Evolutionary conservation across 495 filamentous ascomycete species (phyloP), one percentile per base, ranked within the genome.

Genomic region (Aspergillus sparsus): DNA sequence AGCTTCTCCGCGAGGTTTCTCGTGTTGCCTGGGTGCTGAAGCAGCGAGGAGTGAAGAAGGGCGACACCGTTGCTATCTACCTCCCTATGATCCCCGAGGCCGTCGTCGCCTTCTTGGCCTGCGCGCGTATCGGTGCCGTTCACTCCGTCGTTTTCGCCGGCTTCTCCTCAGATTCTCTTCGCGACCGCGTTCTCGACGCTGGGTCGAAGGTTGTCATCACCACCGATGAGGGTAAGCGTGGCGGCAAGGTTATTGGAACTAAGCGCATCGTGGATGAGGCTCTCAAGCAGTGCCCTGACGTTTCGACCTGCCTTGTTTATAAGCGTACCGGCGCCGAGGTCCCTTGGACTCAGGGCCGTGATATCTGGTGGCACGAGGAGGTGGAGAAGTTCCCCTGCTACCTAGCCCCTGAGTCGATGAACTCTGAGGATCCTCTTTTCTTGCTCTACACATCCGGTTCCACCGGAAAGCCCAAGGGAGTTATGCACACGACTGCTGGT

Each of bases 191-290:
- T 58, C 77, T 93, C 42, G 94, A 99, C 71, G 94, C 89, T 53
- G 74, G 89, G 50, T 93, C 88, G 68, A 93, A 87, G 75, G 89
- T 98, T 37, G 89, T 97, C 71, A 96, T 99, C 68, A 98, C 95
- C 37, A 88, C 91, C 16, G 94, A 98, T 71, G 95, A 98, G 82
- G 95, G 94, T 65, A 96, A 93, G 83, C 89, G 95, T 66, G 94
- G 95, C 70, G 94, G 94, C 59, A 99, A 98, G 82, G 76, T 96
- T 62, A 98, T 99, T 68, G 92, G 92, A 52, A 98, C 95, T 57
- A 98, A 99, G 87, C 94, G 94, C 82, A 98, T 99, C 72, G 94
- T 98, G 55, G 94, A 99, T 68, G 95, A 98, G 73, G 94, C 94
- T 45, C 84, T 99, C 52, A 96, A 94, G 81, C 91, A 97, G 78